Evolutionary conservation across 495 filamentous ascomycete species (phyloP), one percentile per base, ranked within the genome.

Genomic region (Penicillium salamii): DNA sequence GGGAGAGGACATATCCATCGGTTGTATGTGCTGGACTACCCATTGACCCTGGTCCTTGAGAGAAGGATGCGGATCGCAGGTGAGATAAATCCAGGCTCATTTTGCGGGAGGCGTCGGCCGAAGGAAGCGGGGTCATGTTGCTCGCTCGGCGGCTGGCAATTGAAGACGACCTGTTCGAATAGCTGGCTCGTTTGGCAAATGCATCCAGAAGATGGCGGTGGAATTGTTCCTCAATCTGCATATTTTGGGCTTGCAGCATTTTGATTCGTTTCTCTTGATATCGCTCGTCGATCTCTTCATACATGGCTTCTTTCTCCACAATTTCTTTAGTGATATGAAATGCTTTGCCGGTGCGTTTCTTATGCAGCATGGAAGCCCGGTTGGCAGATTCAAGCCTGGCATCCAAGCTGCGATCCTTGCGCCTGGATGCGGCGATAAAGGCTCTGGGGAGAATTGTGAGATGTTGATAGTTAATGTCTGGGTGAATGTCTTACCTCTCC

Each of bases 241-340:
- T 58, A 52, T 65, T 72, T 53, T 75, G 71, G 13, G 65, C 66
- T 31, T 74, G 67, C 44, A 76, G 57, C 61, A 74, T 69, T 19
- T 63, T 66, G 21, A 70, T 68, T 24, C 70, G 65, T 45, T 74
- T 76, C 46, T 72, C 71, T 46, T 71, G 68, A 39, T 72, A 75
- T 18, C 70, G 70, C 41, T 95, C 90, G 31, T 97, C 92, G 61
- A 96, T 87, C 65, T 97, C 92, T 63, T 96, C 92, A 65, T 97
- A 97, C 90, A 96, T 95, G 68, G 93, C 90, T 65, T 96, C 92
- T 58, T 88, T 90, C 50, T 88, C 68, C 8, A 97, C 93, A 67
- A 93, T 90, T 59, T 93, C 81, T 62, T 90, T 86, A 42, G 85
- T 91, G 58, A 97, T 87, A 49, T 85, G 83, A 51, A 97, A 76